Percentiles rank a stretch among this genome's conserved stretches.
These are phyloP conservation scores for Botrytis fabae DNA, from an alignment of 2,329 filamentous ascomycete genomes.

Conservation along the genomic window DNA sequence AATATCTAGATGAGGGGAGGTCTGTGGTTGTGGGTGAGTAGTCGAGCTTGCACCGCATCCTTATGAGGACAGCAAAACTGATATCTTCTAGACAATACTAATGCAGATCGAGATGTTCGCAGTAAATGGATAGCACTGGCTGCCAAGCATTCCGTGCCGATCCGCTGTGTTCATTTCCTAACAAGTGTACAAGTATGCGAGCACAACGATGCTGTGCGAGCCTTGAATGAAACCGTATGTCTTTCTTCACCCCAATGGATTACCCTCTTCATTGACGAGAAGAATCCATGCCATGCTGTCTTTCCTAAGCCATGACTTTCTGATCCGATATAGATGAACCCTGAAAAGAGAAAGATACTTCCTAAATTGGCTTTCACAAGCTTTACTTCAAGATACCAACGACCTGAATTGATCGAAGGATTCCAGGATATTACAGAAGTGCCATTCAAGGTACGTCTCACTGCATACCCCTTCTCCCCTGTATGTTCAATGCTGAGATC, in stretches of 20 bases:
- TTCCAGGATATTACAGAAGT: conserved; percentile 78
- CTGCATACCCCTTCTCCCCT: conserved; percentile 23
- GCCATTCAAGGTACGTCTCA: conserved; percentile 62
- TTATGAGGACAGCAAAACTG: conserved; percentile 13
- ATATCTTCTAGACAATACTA: conserved; percentile 78
- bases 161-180: conserved; percentile 85
- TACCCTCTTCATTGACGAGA: not conserved
- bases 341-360: conserved; percentile 72
- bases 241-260: conserved; percentile 20
- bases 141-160: conserved; percentile 66
- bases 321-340: conserved; percentile 63
- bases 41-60: conserved; percentile 22
- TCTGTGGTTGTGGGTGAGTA: conserved; percentile 76
- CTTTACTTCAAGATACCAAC: conserved; percentile 71
- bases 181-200: conserved; percentile 63
- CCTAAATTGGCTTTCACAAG: conserved; percentile 78
- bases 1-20: conserved; percentile 61
- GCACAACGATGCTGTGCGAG: conserved; percentile 85
- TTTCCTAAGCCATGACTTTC: conserved; percentile 2
- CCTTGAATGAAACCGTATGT: conserved; percentile 53
- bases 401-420: conserved; percentile 73
- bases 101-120: conserved; percentile 76
- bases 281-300: not conserved
- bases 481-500: conserved; percentile 16
- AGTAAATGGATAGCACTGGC: conserved; percentile 78